Conservation (phyloP, 345 rosid genomes). For the Isatis tinctoria region DNA sequence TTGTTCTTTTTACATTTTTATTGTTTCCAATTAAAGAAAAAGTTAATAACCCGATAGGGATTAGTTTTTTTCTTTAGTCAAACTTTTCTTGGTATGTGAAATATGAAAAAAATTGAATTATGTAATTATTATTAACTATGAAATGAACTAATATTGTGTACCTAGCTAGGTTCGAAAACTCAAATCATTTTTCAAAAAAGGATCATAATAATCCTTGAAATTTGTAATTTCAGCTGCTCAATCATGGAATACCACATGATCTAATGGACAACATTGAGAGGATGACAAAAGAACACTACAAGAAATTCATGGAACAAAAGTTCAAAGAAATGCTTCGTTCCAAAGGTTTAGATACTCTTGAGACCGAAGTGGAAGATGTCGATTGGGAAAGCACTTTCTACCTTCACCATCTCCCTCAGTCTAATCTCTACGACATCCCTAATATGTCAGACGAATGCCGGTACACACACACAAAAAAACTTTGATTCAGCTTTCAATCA, state of each 20-base stretch:
- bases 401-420: conserved; percentile 58
- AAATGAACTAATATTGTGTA: not conserved
- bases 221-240: conserved; percentile 42
- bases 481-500: not conserved
- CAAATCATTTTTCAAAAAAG: not conserved
- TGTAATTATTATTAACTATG: not conserved
- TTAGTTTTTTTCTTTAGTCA: not conserved
- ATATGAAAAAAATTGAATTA: not conserved
- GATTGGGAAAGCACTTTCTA: conserved; percentile 89
- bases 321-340: conserved; percentile 63
- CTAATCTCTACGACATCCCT: conserved; percentile 55
- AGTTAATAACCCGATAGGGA: not conserved
- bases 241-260: conserved; percentile 64
- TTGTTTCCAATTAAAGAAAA: not conserved
- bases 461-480: conserved; percentile 20
- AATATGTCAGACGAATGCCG: conserved; percentile 53
- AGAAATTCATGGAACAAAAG: conserved; percentile 54
- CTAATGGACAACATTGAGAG: conserved; percentile 69
- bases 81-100: not conserved
- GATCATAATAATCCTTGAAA: not conserved
- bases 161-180: not conserved
- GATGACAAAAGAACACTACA: conserved; percentile 65
- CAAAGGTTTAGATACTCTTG: conserved; percentile 51
- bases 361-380: conserved; percentile 49
- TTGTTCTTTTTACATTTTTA: not conserved